phyloP scores from a whole-genome alignment of 768 basidiomycete genomes.

The Termitomyces titanicus region DNA sequence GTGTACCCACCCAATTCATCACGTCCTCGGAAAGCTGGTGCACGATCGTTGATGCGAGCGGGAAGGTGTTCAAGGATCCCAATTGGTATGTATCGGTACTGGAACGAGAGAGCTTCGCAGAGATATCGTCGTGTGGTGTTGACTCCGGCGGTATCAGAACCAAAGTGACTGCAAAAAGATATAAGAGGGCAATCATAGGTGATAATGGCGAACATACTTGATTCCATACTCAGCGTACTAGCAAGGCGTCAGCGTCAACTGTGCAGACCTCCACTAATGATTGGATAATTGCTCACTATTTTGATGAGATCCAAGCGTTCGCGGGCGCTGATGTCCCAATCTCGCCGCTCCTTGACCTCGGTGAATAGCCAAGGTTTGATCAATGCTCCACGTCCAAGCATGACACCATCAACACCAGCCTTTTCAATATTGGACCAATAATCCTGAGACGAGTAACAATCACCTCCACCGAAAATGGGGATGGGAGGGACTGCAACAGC shows the following conservation, averaged over 20 bases:
- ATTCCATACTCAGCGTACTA: slow-evolving; percentile 88
- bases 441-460: slow-evolving; percentile 84
- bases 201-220: slow-evolving; percentile 40
- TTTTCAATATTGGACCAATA: slow-evolving; percentile 75
- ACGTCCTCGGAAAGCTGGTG: slow-evolving; percentile 83
- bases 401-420: slow-evolving; percentile 91
- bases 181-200: background rate
- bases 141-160: slow-evolving; percentile 83
- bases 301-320: slow-evolving; percentile 80
- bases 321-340: slow-evolving; percentile 89
- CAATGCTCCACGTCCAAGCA: slow-evolving; percentile 92
- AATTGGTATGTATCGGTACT: slow-evolving; percentile 93
- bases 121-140: slow-evolving; percentile 91
- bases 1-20: slow-evolving; percentile 72
- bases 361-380: slow-evolving; percentile 98
- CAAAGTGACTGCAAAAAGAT: slow-evolving; percentile 58
- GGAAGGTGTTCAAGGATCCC: slow-evolving; percentile 86
- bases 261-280: background rate
- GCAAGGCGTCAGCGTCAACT: background rate
- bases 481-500: slow-evolving; percentile 60
- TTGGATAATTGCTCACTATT: slow-evolving; percentile 43
- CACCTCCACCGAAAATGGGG: slow-evolving; percentile 97
- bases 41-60: slow-evolving; percentile 82
- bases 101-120: slow-evolving; percentile 94
- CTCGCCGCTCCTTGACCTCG: slow-evolving; percentile 86